A percentile compares a stretch with the other conserved stretches of the same genome.
Conservation (phyloP, 495 filamentous ascomycete species). For the Gamarada debralockiae region DNA sequence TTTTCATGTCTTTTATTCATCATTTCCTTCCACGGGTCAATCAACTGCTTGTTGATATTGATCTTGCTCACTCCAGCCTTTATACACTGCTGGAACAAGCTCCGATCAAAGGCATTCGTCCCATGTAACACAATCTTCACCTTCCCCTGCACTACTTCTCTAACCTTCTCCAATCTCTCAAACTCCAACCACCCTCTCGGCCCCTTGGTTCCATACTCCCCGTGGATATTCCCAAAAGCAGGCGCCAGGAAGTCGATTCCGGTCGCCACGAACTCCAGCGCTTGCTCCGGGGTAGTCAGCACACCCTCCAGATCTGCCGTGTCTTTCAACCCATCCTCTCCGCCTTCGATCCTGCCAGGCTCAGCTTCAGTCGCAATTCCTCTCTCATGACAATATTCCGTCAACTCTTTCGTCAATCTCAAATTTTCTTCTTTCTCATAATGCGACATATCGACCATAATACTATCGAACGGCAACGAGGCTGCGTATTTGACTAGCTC, state of each 20-base stretch:
- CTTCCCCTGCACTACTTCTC: conserved; percentile 14
- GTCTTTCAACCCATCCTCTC: conserved; percentile 78
- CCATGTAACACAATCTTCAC: conserved; percentile 21
- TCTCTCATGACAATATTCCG: conserved; percentile 64
- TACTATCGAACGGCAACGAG: conserved; percentile 60
- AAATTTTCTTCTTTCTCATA: conserved; percentile 83
- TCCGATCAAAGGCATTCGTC: conserved; percentile 20
- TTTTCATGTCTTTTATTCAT: conserved; percentile 12
- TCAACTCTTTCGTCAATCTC: conserved; percentile 63
- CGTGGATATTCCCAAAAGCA: conserved; percentile 84
- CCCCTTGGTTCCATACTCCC: conserved; percentile 71
- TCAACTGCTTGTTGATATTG: conserved; percentile 21
- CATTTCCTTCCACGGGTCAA: conserved; percentile 23
- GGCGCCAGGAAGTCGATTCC: conserved; percentile 83
- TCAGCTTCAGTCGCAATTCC: conserved; percentile 80
- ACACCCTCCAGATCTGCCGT: conserved; percentile 70
- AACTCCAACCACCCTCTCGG: conserved; percentile 35
- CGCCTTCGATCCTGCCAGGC: conserved; percentile 78
- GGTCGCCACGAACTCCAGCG: conserved; percentile 69
- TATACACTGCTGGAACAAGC: conserved; percentile 18
- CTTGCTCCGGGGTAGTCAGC: conserved; percentile 75
- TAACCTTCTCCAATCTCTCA: conserved; percentile 14
- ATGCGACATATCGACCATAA: conserved; percentile 82
- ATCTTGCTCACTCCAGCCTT: conserved; percentile 15
- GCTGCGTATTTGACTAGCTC: conserved; percentile 50